Conservation (phyloP, 805 yeast genomes). For the Tetrapisispora arboricola region DNA sequence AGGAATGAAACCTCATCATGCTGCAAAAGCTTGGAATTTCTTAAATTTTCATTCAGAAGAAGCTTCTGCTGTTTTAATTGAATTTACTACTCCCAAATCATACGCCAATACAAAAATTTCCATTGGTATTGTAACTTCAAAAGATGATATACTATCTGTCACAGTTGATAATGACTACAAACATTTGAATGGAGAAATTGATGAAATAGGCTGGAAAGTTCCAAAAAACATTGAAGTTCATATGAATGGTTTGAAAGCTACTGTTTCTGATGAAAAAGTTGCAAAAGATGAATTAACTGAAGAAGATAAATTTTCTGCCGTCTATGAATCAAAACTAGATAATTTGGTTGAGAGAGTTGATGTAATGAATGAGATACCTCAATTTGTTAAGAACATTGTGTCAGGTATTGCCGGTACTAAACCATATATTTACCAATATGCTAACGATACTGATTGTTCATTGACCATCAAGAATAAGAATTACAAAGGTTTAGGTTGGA, state of each 20-base stretch:
- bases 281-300: conserved; percentile 20
- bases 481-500: conserved; percentile 25
- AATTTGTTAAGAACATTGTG: conserved; percentile 84
- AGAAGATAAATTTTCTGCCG: conserved; percentile 34
- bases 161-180: conserved; percentile 55
- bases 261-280: conserved; percentile 35
- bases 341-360: conserved; percentile 81
- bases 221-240: conserved; percentile 60
- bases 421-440: conserved; percentile 93
- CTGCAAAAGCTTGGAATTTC: conserved; percentile 95
- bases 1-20: conserved; percentile 99
- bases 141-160: conserved; percentile 52
- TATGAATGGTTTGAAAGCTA: conserved; percentile 39
- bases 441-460: conserved; percentile 36
- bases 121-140: conserved; percentile 61
- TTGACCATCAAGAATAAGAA: conserved; percentile 16
- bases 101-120: conserved; percentile 77
- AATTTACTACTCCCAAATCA: conserved; percentile 86
- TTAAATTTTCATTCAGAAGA: conserved; percentile 73
- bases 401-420: conserved; percentile 92
- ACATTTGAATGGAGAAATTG: conserved; percentile 47
- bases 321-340: conserved; percentile 49
- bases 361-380: conserved; percentile 95
- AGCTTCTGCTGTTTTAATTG: conserved; percentile 81
- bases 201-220: conserved; percentile 87